Conservation (phyloP, 805 yeast genomes). For the Yarrowia porcina region DNA sequence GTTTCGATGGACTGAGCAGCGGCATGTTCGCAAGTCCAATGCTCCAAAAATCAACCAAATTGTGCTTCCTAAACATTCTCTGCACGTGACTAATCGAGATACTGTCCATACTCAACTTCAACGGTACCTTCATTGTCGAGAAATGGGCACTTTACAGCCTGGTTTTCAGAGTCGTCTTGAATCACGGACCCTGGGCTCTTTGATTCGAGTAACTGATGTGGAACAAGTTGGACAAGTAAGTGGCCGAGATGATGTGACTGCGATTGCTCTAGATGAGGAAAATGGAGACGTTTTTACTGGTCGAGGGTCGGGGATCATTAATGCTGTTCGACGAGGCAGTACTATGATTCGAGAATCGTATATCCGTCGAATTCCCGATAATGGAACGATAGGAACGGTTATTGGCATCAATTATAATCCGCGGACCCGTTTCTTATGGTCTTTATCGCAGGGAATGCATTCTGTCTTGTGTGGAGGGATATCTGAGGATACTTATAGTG, state of each 20-base stretch:
- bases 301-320: slow-evolving; percentile 4
- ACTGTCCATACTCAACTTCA: slow-evolving; percentile 23
- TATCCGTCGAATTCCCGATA: neutral
- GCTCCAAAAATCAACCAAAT: slow-evolving; percentile 22
- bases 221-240: slow-evolving; percentile 11
- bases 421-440: slow-evolving; percentile 3
- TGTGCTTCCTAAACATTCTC: slow-evolving; percentile 14
- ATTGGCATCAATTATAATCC: slow-evolving; percentile 5
- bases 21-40: neutral
- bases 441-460: neutral
- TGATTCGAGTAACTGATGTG: neutral
- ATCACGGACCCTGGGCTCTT: neutral
- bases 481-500: neutral
- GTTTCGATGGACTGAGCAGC: slow-evolving; percentile 5
- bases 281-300: slow-evolving; percentile 10
- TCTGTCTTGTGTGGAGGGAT: slow-evolving; percentile 2
- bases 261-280: neutral
- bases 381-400: neutral
- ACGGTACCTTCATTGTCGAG: slow-evolving; percentile 8
- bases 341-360: slow-evolving; percentile 3
- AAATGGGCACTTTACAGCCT: slow-evolving; percentile 6
- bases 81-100: slow-evolving; percentile 25
- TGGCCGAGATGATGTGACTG: neutral
- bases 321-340: slow-evolving; percentile 14
- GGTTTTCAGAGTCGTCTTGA: neutral